A percentile compares a stretch with the other conserved stretches of the same genome.
phyloP scores from a whole-genome alignment of 2,329 filamentous ascomycete genomes.

The Teratosphaeria nubilosa region DNA sequence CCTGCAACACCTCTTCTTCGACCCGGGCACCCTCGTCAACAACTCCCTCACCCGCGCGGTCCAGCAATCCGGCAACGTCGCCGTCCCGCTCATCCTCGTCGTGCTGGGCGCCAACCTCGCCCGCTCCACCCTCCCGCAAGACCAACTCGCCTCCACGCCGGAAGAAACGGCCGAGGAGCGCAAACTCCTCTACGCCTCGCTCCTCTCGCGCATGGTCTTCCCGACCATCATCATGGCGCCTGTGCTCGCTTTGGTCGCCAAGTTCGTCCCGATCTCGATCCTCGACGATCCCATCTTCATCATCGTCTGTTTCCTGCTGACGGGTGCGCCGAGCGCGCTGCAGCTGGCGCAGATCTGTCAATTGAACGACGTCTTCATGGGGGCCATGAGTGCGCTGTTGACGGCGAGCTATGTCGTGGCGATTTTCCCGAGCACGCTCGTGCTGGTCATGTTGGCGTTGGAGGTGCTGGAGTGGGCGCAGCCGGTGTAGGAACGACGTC shows the following conservation, averaged over 20 bases:
- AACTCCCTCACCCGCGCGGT: slow-evolving; percentile 89
- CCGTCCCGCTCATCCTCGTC: slow-evolving; percentile 88
- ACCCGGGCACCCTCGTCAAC: slow-evolving; percentile 76
- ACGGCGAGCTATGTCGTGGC: slow-evolving; percentile 96
- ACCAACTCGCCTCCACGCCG: slow-evolving; percentile 51
- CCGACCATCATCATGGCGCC: slow-evolving; percentile 90
- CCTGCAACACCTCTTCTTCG: slow-evolving; percentile 79
- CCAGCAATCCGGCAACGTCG: slow-evolving; percentile 74
- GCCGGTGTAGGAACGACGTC: not conserved
- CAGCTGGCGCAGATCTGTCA: slow-evolving; percentile 98
- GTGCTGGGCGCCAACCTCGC: slow-evolving; percentile 92
- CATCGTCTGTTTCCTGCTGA: slow-evolving; percentile 92
- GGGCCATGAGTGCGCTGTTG: slow-evolving; percentile 81
- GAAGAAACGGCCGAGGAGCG: slow-evolving; percentile 61
- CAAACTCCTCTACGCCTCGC: slow-evolving; percentile 73
- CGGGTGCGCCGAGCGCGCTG: slow-evolving; percentile 82
- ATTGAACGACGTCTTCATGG: slow-evolving; percentile 92
- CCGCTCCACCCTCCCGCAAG: slow-evolving; percentile 70
- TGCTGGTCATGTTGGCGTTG: slow-evolving; percentile 82
- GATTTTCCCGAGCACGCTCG: slow-evolving; percentile 86
- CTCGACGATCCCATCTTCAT: slow-evolving; percentile 96
- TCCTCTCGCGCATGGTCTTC: slow-evolving; percentile 83
- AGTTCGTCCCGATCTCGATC: slow-evolving; percentile 86
- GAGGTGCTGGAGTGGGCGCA: slow-evolving; percentile 84
- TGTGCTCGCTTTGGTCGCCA: slow-evolving; percentile 73